phyloP scores from a whole-genome alignment of 768 basidiomycete genomes.

The Amanita thiersii region DNA sequence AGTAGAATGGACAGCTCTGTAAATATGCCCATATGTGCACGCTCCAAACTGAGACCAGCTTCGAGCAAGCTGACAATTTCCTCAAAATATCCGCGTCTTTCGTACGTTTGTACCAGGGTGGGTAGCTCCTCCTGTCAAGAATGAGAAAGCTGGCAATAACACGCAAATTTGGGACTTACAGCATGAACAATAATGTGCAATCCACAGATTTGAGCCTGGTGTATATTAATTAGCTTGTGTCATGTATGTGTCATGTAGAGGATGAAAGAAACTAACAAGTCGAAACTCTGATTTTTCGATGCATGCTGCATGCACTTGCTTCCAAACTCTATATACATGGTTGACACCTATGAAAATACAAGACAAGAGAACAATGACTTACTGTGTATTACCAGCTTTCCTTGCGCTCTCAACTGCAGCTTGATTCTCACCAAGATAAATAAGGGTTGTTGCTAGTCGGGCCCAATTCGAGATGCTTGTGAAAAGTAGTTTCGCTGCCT shows the following conservation, averaged over 20 bases:
- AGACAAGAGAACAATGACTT: constrained; percentile 19
- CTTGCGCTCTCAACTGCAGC: constrained; percentile 98
- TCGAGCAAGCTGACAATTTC: constrained; percentile 89
- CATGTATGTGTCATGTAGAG: too few species aligned
- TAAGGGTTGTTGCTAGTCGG: constrained; percentile 92
- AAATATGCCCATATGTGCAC: constrained; percentile 99
- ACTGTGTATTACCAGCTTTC: constrained; percentile 99
- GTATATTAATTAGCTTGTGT: constrained; percentile 12
- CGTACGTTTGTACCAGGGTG: constrained; percentile 73
- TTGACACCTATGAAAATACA: constrained; percentile 2
- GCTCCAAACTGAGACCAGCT: constrained; percentile 91
- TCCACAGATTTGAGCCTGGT: constrained; percentile 94
- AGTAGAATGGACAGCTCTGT: constrained; percentile 88
- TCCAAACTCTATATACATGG: constrained; percentile 76
- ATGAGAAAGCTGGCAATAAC: constrained; percentile 16
- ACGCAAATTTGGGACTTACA: constrained; percentile 19
- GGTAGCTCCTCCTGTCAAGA: constrained; percentile 63
- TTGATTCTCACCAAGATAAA: constrained; percentile 97
- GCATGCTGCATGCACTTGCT: constrained; percentile 97
- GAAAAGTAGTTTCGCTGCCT: constrained; percentile 94
- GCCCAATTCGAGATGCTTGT: constrained; percentile 99
- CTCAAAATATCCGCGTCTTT: constrained; percentile 88
- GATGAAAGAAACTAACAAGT: constrained; percentile 37
- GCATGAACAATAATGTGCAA: constrained; percentile 96
- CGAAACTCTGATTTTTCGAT: constrained; percentile 97